Conservation (phyloP, 2,329 filamentous ascomycete genomes). For the Didymella segeticola region DNA sequence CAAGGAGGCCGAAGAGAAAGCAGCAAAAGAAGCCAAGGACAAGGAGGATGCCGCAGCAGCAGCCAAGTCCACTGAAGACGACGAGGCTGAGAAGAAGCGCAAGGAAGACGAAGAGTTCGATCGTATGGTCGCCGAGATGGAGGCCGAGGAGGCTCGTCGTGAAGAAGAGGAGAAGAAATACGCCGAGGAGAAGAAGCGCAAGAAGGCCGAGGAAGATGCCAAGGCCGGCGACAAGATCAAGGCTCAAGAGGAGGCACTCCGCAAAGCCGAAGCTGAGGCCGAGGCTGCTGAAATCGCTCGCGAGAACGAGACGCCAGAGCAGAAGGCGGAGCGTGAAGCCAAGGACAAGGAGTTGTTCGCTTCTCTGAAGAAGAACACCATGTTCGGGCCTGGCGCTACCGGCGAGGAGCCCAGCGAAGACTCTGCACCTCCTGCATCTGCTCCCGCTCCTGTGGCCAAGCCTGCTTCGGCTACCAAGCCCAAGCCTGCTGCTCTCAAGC, state of each 20-base stretch:
- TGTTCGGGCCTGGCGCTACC: constrained; percentile 54
- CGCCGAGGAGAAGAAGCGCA: constrained; percentile 72
- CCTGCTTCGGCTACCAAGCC: constrained; percentile 66
- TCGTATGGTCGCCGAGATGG: constrained; percentile 71
- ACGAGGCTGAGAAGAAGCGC: constrained; percentile 45
- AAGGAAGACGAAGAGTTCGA: constrained; percentile 55
- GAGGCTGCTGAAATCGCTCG: constrained; percentile 56
- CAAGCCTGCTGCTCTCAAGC: constrained; percentile 88
- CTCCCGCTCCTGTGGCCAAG: constrained; percentile 36
- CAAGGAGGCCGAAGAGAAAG: constrained; percentile 36
- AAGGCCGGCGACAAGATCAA: constrained; percentile 53
- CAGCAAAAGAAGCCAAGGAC: constrained; percentile 42
- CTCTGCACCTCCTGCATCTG: constrained; percentile 57
- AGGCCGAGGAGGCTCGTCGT: constrained; percentile 51
- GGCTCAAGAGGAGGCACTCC: constrained; percentile 62
- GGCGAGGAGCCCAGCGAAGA: constrained; percentile 32
- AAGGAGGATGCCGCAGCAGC: constrained; percentile 51
- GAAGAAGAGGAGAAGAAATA: constrained; percentile 75
- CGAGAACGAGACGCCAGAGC: constrained; percentile 50
- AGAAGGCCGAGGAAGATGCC: constrained; percentile 65
- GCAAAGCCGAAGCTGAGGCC: constrained; percentile 57
- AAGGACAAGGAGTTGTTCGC: constrained; percentile 52
- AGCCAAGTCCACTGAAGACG: constrained; percentile 53
- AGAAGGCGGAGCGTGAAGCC: constrained; percentile 51
- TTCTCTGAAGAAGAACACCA: constrained; percentile 56